Evolutionary conservation across 2,329 filamentous ascomycete species (phyloP).

Genomic region (Bimuria novae-zelandiae): DNA sequence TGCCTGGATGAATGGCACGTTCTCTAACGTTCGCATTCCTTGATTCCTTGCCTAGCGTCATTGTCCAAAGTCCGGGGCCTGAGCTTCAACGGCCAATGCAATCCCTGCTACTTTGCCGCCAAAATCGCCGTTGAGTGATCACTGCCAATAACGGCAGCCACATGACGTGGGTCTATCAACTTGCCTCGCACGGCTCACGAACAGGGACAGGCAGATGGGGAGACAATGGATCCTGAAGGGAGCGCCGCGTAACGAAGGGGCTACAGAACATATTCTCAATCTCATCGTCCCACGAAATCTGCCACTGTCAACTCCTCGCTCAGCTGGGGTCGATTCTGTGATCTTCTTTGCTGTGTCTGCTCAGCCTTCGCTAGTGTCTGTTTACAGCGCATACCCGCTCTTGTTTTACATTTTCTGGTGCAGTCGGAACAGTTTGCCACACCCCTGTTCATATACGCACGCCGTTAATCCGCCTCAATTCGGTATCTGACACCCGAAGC

Average conservation of each 20-base stretch:
- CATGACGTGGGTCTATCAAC: constrained; percentile 33
- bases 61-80: constrained; percentile 16
- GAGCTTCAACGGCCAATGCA: constrained; percentile 20
- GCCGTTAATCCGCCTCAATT: constrained; percentile 11
- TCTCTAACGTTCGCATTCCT: constrained; percentile 11
- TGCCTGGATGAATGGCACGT: neutral
- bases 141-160: constrained; percentile 30
- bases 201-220: constrained; percentile 15
- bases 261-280: neutral
- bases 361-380: constrained; percentile 13
- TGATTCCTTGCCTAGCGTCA: constrained; percentile 20
- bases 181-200: constrained; percentile 12
- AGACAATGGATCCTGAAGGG: neutral
- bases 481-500: constrained; percentile 12
- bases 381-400: constrained; percentile 16
- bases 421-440: constrained; percentile 14
- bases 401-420: constrained; percentile 3
- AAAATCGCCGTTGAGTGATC: constrained; percentile 35
- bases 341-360: neutral
- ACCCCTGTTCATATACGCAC: constrained; percentile 17
- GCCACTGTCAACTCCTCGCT: neutral
- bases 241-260: neutral
- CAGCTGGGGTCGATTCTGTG: neutral
- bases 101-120: constrained; percentile 19
- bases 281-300: neutral